A percentile compares a stretch with the other conserved stretches of the same genome.
Evolutionary conservation across 2,329 filamentous ascomycete species (phyloP).

Genomic region (Sporothrix humicola): DNA sequence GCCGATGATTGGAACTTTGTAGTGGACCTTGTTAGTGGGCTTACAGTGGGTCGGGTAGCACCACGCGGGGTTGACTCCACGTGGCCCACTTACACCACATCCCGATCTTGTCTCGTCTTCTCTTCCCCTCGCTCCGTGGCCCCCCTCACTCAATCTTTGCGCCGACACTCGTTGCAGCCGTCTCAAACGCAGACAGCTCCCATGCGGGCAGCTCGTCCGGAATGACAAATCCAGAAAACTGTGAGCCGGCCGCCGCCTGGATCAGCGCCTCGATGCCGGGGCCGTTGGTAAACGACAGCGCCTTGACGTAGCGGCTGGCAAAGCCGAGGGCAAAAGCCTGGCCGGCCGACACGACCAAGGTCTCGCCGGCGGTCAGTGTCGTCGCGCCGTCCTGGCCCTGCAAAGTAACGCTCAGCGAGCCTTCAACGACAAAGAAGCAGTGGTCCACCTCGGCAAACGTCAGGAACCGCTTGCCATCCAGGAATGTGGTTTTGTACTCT

Average conservation of each 20-base stretch:
- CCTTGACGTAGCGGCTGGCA: slow-evolving; percentile 19
- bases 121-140: neutral
- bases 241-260: neutral
- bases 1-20: neutral
- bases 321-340: slow-evolving; percentile 23
- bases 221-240: slow-evolving; percentile 2
- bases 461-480: neutral
- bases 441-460: neutral
- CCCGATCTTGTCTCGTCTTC: neutral
- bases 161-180: neutral
- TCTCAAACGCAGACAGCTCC: neutral
- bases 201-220: slow-evolving; percentile 1
- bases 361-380: neutral
- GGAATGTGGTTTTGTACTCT: neutral
- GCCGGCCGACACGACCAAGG: neutral
- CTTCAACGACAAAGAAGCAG: slow-evolving; percentile 16
- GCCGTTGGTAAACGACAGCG: slow-evolving; percentile 19
- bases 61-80: neutral
- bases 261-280: slow-evolving; percentile 10
- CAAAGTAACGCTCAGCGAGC: neutral
- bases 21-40: neutral
- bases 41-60: neutral
- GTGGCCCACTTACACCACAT: slow-evolving; percentile 7
- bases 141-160: neutral
- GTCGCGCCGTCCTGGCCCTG: slow-evolving; percentile 12